Evolutionary conservation across 176 grass and related monocot species (phyloP).

Genomic region (Olyra latifolia): DNA sequence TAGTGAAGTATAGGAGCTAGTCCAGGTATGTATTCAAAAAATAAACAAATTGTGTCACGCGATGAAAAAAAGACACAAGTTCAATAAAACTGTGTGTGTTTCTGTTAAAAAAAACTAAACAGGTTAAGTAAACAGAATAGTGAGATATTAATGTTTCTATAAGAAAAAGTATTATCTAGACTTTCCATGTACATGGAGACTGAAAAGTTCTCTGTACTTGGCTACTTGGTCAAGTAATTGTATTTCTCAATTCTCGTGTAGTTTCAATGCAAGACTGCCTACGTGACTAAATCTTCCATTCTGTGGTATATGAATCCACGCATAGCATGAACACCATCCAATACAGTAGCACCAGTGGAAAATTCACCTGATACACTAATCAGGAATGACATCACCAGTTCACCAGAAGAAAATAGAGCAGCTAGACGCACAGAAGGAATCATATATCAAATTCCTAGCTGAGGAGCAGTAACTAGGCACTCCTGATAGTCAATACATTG

Average conservation of each 20-base stretch:
- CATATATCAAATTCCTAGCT: background rate
- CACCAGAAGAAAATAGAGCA: background rate
- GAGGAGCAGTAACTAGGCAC: background rate
- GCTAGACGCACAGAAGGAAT: background rate
- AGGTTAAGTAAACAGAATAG: background rate
- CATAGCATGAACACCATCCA: background rate
- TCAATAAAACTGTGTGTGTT: background rate
- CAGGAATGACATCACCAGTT: background rate
- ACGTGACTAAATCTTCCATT: background rate
- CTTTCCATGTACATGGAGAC: background rate
- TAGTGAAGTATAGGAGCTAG: background rate
- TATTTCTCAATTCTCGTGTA: background rate
- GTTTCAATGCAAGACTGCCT: background rate
- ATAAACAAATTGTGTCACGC: background rate
- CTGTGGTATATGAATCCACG: background rate
- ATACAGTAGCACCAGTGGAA: background rate
- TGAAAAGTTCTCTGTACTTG: background rate
- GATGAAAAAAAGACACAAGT: background rate
- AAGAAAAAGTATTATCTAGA: background rate
- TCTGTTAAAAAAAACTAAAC: background rate
- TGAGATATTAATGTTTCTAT: background rate
- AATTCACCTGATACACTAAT: background rate
- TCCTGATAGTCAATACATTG: background rate
- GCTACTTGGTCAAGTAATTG: background rate
- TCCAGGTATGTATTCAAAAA: background rate